These are phyloP conservation scores for Daldinia bambusicola DNA, from an alignment of 495 filamentous ascomycete genomes.

Conservation along the genomic window DNA sequence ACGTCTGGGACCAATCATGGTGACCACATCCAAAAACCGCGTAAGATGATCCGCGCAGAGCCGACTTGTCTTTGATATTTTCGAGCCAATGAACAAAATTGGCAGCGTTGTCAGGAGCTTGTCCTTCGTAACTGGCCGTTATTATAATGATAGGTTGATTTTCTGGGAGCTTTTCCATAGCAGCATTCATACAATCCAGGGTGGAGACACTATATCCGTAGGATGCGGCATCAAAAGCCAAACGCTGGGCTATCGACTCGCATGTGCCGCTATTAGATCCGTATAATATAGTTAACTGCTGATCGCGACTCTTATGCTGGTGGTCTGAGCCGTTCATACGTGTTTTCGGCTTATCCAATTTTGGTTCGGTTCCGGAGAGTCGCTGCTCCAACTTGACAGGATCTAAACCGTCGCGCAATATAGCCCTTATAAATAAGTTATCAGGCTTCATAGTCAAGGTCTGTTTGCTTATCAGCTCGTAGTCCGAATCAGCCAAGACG, in stretches of 20 bases:
- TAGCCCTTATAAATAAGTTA: slow-evolving; percentile 69
- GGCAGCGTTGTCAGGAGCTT: slow-evolving; percentile 72
- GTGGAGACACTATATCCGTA: slow-evolving; percentile 62
- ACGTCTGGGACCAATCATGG: slow-evolving; percentile 71
- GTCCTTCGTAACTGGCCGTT: slow-evolving; percentile 71
- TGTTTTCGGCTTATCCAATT: not conserved
- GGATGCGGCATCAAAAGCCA: slow-evolving; percentile 63
- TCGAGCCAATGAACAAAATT: slow-evolving; percentile 72
- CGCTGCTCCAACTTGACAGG: slow-evolving; percentile 61
- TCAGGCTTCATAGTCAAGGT: slow-evolving; percentile 76
- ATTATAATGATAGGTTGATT: slow-evolving; percentile 68
- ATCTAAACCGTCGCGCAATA: slow-evolving; percentile 63
- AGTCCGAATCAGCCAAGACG: slow-evolving; percentile 61
- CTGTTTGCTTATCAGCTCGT: slow-evolving; percentile 68
- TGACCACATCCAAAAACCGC: slow-evolving; percentile 68
- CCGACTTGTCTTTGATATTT: slow-evolving; percentile 53
- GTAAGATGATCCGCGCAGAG: slow-evolving; percentile 61
- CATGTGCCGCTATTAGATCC: slow-evolving; percentile 77
- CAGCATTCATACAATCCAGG: slow-evolving; percentile 62
- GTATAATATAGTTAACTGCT: slow-evolving; percentile 68
- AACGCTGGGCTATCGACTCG: slow-evolving; percentile 67
- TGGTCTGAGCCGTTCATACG: too few species aligned
- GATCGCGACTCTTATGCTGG: not conserved
- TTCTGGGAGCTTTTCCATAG: slow-evolving; percentile 65
- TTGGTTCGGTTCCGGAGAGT: slow-evolving; percentile 44